Evolutionary conservation across 805 yeast genomes (phyloP), one percentile per base, ranked within the genome.

Genomic region (Metschnikowia dekortorum): DNA sequence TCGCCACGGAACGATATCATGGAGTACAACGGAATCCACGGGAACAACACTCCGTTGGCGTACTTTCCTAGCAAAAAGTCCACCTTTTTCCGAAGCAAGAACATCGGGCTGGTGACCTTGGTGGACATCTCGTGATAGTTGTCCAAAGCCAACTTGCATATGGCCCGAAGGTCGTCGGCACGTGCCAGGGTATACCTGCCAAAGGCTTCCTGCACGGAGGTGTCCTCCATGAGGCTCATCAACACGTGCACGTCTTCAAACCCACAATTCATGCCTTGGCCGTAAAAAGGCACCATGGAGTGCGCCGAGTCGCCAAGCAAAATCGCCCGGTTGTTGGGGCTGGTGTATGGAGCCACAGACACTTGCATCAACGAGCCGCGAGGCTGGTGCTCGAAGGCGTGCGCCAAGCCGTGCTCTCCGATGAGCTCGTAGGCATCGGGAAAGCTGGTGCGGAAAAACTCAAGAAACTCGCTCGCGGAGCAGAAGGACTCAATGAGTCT

Each of bases 221-320:
- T 56, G 32, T 76, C 77, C 28, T 68, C 75, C 10, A 71, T 58
- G 28, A 84, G 62, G 40, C 79, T 75, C 69, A 86, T 70, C 47
- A 91, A 69, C 1, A 84, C 81, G 50, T 83, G 72, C 22, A 91
- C 91, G 59, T 92, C 97, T 67, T 91, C 97, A 65, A 91, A 86
- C 1, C 97, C 97, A 63, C 96, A 88, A 66, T 91, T 91, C 92
- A 91, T 86, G 5, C 97, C 97, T 66, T 91, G 97, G 8, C 97
- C 97, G 63, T 90, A 91, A 66, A 91, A 91, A n/a, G 97, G 97
- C 6, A 91, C 97, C 96, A 90, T 91, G 30, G 94, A 82, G 68
- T 91, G 97, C 0, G 97, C 96, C 0, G 97, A 96, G 65, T 91
- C 97, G 6, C 97, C 97, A 30, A 91, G 69, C 10, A 91, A 69